These are phyloP conservation scores for Suillus weaverae DNA, from an alignment of 768 basidiomycete species.

Conservation along the genomic window DNA sequence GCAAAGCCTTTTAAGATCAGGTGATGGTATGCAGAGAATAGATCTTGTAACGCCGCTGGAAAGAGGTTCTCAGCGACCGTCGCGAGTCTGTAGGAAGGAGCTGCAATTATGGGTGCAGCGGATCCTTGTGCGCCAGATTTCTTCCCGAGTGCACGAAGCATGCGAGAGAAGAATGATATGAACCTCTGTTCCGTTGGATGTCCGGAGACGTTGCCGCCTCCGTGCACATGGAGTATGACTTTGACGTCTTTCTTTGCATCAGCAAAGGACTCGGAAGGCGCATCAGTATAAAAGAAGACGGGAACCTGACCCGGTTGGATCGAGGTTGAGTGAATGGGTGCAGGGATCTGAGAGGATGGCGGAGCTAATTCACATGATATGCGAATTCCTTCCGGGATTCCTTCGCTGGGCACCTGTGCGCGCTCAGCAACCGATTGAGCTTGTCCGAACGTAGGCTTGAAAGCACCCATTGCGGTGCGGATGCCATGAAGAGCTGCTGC, in stretches of 20 bases:
- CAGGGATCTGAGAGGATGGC: background rate
- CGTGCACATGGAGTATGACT: conserved; percentile 17
- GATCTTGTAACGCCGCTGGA: conserved; percentile 24
- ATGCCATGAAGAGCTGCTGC: background rate
- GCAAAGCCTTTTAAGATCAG: conserved; percentile 25
- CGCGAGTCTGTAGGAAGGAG: conserved; percentile 27
- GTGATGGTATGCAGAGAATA: conserved; percentile 26
- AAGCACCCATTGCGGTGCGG: background rate
- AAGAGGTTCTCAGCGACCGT: conserved; percentile 23
- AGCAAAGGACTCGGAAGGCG: conserved; percentile 1
- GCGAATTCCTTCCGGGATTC: background rate
- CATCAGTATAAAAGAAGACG: conserved; percentile 17
- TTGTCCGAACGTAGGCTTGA: background rate
- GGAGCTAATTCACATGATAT: background rate
- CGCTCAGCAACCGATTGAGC: background rate
- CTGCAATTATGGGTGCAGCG: conserved; percentile 15
- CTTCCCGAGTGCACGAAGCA: conserved; percentile 2
- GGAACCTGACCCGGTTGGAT: conserved; percentile 21
- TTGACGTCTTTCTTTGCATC: conserved; percentile 3
- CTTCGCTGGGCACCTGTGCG: background rate
- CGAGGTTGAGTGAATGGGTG: background rate
- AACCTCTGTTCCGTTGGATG: conserved; percentile 16
- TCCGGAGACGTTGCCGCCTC: conserved; percentile 4
- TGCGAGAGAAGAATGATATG: conserved; percentile 2
- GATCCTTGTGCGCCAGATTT: conserved; percentile 1